Conservation (phyloP, 179 eudicot genomes). For the Nepenthes alata region DNA sequence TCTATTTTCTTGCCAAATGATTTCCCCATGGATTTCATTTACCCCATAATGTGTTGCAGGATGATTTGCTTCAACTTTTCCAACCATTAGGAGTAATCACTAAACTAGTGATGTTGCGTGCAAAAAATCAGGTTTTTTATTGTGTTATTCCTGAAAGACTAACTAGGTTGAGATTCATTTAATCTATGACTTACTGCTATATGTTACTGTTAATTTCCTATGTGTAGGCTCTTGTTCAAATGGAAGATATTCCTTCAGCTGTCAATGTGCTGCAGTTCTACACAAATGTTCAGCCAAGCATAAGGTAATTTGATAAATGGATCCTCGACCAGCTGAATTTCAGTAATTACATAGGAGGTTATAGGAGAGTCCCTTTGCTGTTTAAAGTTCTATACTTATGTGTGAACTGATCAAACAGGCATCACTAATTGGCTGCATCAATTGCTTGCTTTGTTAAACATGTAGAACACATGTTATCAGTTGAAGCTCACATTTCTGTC, state of each 20-base stretch:
- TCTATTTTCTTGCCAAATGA: background rate
- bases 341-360: too few relatives aligned
- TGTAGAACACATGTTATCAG: too few relatives aligned
- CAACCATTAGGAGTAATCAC: constrained; percentile 82
- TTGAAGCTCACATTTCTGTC: too few relatives aligned
- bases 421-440: too few relatives aligned
- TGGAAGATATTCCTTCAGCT: constrained; percentile 87
- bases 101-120: constrained; percentile 93
- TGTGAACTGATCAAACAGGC: too few relatives aligned
- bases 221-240: constrained; percentile 84
- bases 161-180: background rate
- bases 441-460: too few relatives aligned
- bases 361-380: too few relatives aligned
- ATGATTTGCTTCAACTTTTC: constrained; percentile 80
- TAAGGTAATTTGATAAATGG: constrained; percentile 36
- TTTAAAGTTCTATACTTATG: too few relatives aligned
- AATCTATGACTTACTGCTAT: background rate
- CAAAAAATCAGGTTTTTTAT: constrained; percentile 72
- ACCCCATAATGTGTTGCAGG: constrained; percentile 19
- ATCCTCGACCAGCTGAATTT: background rate
- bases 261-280: constrained; percentile 64
- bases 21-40: background rate
- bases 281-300: constrained; percentile 64
- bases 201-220: background rate
- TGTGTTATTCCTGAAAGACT: background rate